Evolutionary conservation across 2,329 filamentous ascomycete genomes (phyloP).

Genomic region (Coniochaeta sp.): DNA sequence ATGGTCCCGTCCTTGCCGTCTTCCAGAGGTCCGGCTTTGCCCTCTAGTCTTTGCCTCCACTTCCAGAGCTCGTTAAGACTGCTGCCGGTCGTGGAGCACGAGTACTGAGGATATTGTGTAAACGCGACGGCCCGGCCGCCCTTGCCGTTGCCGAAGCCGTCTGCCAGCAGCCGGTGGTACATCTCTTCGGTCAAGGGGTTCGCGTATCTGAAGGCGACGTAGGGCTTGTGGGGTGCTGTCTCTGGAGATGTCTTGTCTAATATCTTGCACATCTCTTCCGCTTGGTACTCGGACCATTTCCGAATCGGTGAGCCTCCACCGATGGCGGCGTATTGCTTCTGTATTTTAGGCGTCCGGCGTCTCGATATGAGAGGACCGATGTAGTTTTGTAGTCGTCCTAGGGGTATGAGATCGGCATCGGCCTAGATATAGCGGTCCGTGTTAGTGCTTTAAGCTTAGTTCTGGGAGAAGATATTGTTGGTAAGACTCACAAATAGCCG

Average conservation of each 20-base stretch:
- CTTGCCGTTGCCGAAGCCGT: constrained; percentile 83
- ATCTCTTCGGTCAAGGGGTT: constrained; percentile 90
- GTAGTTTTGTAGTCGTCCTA: constrained; percentile 85
- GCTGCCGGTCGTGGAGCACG: constrained; percentile 93
- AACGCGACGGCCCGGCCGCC: constrained; percentile 95
- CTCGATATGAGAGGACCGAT: constrained; percentile 80
- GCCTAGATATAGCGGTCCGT: constrained; percentile 45
- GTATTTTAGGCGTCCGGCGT: constrained; percentile 88
- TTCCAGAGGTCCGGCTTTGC: constrained; percentile 51
- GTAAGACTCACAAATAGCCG: constrained; percentile 70
- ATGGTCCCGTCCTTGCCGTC: constrained; percentile 60
- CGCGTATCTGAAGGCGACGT: constrained; percentile 95
- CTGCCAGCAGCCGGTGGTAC: constrained; percentile 73
- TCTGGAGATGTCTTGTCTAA: constrained; percentile 85
- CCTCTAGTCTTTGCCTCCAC: constrained; percentile 83
- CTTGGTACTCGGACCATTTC: constrained; percentile 96
- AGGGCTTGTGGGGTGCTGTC: constrained; percentile 93
- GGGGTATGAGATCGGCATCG: constrained; percentile 90
- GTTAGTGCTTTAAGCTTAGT: background rate
- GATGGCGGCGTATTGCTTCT: constrained; percentile 91
- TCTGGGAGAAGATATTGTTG: background rate
- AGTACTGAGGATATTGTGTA: constrained; percentile 97
- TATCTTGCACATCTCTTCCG: constrained; percentile 92
- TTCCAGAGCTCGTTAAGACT: constrained; percentile 98
- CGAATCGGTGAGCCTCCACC: constrained; percentile 96